Percentiles rank a stretch among this genome's conserved stretches.
Evolutionary conservation across 768 basidiomycete genomes (phyloP).

Genomic region (Lenzites betulinus): DNA sequence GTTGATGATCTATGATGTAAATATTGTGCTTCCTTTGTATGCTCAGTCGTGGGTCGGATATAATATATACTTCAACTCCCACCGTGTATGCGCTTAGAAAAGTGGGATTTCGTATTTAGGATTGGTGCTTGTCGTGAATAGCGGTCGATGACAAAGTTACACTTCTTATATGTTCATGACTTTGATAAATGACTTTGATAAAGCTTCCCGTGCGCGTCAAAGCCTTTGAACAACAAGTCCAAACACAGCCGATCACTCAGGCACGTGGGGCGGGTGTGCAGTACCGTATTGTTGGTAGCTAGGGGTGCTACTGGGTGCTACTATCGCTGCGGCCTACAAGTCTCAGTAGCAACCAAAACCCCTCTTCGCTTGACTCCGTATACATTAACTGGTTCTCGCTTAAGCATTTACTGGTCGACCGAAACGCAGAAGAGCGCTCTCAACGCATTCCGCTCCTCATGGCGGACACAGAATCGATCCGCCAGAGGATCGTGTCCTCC

Average conservation of each 20-base stretch:
- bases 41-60: too few relatives aligned
- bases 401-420: not conserved
- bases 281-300: not conserved
- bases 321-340: not conserved
- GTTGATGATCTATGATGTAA: too few relatives aligned
- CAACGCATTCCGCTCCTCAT: not conserved
- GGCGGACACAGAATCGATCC: constrained; percentile 50
- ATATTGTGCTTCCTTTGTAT: too few relatives aligned
- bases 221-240: constrained; percentile 26
- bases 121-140: too few relatives aligned
- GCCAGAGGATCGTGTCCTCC: constrained; percentile 76
- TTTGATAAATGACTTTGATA: too few relatives aligned
- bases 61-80: too few relatives aligned
- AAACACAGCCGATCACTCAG: constrained; percentile 18
- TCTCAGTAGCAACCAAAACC: not conserved
- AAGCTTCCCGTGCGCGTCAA: constrained; percentile 5
- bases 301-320: too few relatives aligned
- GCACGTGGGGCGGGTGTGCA: not conserved
- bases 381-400: not conserved
- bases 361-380: not conserved
- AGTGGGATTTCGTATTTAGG: too few relatives aligned
- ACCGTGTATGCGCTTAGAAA: too few relatives aligned
- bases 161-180: too few relatives aligned
- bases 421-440: not conserved
- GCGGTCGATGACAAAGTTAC: too few relatives aligned